Percentiles rank a stretch among this genome's conserved stretches.
These are phyloP conservation scores for Nymphaea colorata DNA, from an alignment of 164 flowering plant species.

Conservation along the genomic window DNA sequence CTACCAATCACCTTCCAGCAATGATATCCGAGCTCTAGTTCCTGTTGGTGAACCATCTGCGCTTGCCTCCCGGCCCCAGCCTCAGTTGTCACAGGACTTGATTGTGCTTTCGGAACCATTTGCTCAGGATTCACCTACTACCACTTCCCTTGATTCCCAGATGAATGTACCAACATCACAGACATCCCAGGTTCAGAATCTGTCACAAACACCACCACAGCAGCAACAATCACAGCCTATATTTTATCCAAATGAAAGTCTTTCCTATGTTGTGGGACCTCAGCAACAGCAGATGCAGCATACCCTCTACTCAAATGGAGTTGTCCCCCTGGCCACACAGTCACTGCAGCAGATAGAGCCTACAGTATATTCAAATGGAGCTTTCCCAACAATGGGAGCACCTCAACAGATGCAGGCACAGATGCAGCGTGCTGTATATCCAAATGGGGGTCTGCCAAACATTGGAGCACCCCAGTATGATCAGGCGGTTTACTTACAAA, in stretches of 20 bases:
- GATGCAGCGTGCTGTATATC: not conserved
- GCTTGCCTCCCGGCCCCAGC: conserved; percentile 18
- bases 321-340: too few species aligned
- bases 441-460: not conserved
- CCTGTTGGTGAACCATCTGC: conserved; percentile 44
- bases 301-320: too few species aligned
- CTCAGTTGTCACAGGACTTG: conserved; percentile 39
- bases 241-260: not conserved
- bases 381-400: not conserved
- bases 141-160: not conserved
- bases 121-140: conserved; percentile 16
- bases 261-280: not conserved
- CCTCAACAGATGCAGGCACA: not conserved
- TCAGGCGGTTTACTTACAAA: conserved; percentile 33
- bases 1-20: conserved; percentile 47
- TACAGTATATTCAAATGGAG: not conserved
- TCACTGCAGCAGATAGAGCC: too few species aligned
- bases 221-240: not conserved
- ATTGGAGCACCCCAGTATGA: conserved; percentile 17
- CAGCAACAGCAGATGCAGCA: not conserved
- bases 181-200: not conserved
- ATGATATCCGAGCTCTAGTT: conserved; percentile 55
- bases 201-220: too few species aligned
- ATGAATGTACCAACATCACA: not conserved
- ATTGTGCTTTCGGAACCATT: conserved; percentile 72